phyloP scores from a whole-genome alignment of 1,139 yeast genomes.

The Blastobotrys indianensis region DNA sequence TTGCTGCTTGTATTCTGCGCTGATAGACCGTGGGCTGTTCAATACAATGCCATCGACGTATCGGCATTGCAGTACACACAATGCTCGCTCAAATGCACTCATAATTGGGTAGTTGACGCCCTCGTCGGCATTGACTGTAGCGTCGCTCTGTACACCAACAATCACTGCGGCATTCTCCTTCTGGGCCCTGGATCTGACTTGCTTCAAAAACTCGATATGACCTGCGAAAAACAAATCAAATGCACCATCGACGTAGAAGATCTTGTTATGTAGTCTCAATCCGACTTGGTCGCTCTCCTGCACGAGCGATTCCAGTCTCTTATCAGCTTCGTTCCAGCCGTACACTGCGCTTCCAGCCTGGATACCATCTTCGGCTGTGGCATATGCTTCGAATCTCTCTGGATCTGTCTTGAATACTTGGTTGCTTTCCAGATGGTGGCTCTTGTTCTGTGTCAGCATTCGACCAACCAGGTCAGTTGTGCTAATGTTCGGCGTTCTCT shows the following conservation, averaged over 20 bases:
- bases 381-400: conserved; percentile 49
- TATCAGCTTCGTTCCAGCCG: conserved; percentile 20
- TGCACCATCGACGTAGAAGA: conserved; percentile 71
- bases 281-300: conserved; percentile 28
- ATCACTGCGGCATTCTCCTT: conserved; percentile 42
- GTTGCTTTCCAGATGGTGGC: conserved; percentile 47
- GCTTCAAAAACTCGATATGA: conserved; percentile 65
- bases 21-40: conserved; percentile 59
- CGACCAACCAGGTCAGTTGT: conserved; percentile 96
- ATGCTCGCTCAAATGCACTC: conserved; percentile 78
- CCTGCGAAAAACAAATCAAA: conserved; percentile 94
- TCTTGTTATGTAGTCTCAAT: conserved; percentile 21
- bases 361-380: conserved; percentile 62
- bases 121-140: conserved; percentile 49
- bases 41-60: conserved; percentile 73
- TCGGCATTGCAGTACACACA: conserved; percentile 82
- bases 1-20: conserved; percentile 34
- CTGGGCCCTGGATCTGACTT: conserved; percentile 35
- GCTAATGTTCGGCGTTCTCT: conserved; percentile 87
- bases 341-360: conserved; percentile 59
- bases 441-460: conserved; percentile 54
- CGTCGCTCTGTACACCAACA: conserved; percentile 69
- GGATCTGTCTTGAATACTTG: conserved; percentile 19
- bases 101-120: conserved; percentile 76
- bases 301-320: conserved; percentile 24